Evolutionary conservation across 345 rosid species (phyloP).

Genomic region (Acer negundo): DNA sequence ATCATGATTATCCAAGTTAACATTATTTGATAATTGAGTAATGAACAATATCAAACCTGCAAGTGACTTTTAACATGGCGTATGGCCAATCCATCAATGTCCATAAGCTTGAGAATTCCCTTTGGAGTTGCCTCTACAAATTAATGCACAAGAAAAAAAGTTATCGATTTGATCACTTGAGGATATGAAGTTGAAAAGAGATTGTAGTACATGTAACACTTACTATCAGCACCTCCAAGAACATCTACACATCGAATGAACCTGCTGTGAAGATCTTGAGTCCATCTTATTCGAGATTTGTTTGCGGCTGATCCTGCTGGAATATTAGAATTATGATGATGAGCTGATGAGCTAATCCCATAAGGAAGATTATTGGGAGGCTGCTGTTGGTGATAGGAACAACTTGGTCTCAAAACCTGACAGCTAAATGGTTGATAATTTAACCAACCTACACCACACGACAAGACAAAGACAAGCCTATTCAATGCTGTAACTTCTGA

Average conservation of each 20-base stretch:
- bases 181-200: neutral
- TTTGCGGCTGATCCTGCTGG: constrained; percentile 10
- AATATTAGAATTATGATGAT: neutral
- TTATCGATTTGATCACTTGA: neutral
- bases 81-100: constrained; percentile 29
- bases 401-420: constrained; percentile 10
- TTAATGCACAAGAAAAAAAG: neutral
- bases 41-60: constrained; percentile 28
- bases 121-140: constrained; percentile 39
- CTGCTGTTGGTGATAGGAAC: neutral
- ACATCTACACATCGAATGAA: constrained; percentile 36
- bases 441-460: constrained; percentile 10
- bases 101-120: constrained; percentile 34
- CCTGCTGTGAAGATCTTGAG: constrained; percentile 33
- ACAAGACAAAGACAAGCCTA: neutral
- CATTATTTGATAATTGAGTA: neutral
- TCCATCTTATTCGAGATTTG: constrained; percentile 38
- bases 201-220: neutral
- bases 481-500: neutral
- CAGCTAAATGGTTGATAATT: neutral
- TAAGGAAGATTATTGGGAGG: neutral
- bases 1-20: neutral
- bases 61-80: constrained; percentile 40
- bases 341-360: neutral
- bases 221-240: constrained; percentile 39